Evolutionary conservation across 2,329 filamentous ascomycete species (phyloP).

Genomic region (Scytalidium lignicola): DNA sequence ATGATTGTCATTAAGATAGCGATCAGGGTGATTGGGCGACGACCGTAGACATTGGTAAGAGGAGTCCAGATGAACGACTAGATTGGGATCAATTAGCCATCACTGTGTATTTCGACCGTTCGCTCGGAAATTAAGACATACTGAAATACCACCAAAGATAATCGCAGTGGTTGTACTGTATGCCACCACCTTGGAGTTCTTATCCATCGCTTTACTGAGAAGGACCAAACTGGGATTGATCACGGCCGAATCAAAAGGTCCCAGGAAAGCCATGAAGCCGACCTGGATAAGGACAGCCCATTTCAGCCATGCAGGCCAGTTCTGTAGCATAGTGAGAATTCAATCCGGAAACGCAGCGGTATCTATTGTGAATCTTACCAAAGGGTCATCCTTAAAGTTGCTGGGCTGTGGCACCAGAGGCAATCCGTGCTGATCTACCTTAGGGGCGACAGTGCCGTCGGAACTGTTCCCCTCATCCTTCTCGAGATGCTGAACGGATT

Average conservation of each 20-base stretch:
- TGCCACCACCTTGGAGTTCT: conserved; percentile 18
- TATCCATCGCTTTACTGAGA: conserved; percentile 17
- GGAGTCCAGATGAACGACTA: conserved; percentile 23
- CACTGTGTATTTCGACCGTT: background rate
- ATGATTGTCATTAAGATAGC: conserved; percentile 23
- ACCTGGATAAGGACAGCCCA: conserved; percentile 27
- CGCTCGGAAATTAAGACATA: background rate
- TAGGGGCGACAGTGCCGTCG: background rate
- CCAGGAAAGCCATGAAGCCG: conserved; percentile 26
- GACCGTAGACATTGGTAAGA: conserved; percentile 22
- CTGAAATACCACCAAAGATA: conserved; percentile 21
- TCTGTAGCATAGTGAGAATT: conserved; percentile 11
- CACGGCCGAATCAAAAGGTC: conserved; percentile 24
- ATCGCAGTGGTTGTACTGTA: conserved; percentile 26
- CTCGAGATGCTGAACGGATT: background rate
- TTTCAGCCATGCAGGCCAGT: conserved; percentile 27
- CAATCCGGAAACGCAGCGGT: conserved; percentile 1
- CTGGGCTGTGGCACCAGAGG: conserved; percentile 26
- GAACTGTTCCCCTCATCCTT: background rate
- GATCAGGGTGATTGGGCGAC: conserved; percentile 23
- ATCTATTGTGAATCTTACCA: conserved; percentile 12
- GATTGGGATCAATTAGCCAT: background rate
- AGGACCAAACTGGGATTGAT: conserved; percentile 25
- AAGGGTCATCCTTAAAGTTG: conserved; percentile 25
- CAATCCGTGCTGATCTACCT: conserved; percentile 19